Evolutionary conservation across 352 stramenopile species (phyloP).

Genomic region (Thalassiosira hispida): DNA sequence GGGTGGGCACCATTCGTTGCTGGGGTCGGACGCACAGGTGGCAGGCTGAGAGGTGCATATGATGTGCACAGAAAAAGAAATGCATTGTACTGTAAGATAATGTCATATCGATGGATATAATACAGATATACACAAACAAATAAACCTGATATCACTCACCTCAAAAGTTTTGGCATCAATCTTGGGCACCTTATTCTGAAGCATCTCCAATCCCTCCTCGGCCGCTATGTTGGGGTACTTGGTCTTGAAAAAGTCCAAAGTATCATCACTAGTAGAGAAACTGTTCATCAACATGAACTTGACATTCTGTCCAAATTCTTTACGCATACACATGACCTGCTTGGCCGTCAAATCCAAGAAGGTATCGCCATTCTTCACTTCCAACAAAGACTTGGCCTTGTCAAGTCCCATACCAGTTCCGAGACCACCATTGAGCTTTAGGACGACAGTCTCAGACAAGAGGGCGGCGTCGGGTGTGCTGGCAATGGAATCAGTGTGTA

Average conservation of each 20-base stretch:
- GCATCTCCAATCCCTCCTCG: conserved; percentile 95
- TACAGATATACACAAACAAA: not conserved
- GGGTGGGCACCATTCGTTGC: conserved; percentile 96
- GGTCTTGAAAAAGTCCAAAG: conserved; percentile 95
- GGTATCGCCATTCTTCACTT: conserved; percentile 91
- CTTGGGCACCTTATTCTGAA: conserved; percentile 99
- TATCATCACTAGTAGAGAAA: conserved; percentile 99
- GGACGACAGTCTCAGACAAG: conserved; percentile 95
- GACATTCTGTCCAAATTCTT: conserved; percentile 94
- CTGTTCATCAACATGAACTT: conserved; percentile 99
- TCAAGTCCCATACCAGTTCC: conserved; percentile 98
- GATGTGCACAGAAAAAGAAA: not conserved
- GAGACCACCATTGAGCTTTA: conserved; percentile 99
- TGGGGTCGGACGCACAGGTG: conserved; percentile 84
- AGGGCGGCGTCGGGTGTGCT: conserved; percentile 81
- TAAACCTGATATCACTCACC: too few relatives aligned
- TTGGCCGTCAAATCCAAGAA: conserved; percentile 99
- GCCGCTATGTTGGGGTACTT: conserved; percentile 96
- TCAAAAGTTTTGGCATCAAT: conserved; percentile 89
- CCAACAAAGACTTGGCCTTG: conserved; percentile 86
- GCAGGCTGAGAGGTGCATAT: conserved; percentile 55
- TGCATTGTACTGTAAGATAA: too few relatives aligned
- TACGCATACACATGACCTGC: conserved; percentile 96
- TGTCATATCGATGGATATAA: conserved; percentile 4
- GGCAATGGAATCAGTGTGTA: conserved; percentile 75